Conservation (phyloP, 2,329 filamentous ascomycete species). For the Aspergillus sp. region DNA sequence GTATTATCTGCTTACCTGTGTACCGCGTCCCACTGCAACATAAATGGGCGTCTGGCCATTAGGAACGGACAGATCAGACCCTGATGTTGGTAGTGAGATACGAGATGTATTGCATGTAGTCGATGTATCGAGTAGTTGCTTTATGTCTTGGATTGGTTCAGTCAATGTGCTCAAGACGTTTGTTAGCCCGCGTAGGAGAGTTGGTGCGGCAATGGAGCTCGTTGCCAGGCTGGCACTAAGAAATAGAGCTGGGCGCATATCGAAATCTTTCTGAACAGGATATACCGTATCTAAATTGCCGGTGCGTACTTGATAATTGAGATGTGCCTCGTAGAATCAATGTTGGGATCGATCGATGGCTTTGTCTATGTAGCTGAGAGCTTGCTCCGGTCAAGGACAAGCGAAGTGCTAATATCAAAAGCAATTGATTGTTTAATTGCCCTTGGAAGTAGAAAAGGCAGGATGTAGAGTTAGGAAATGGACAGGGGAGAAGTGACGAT, state of each 20-base stretch:
- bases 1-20: conserved; percentile 38
- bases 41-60: conserved; percentile 61
- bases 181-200: conserved; percentile 30
- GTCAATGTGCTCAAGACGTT: conserved; percentile 36
- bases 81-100: conserved; percentile 39
- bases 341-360: no score
- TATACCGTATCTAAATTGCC: no score
- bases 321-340: no score
- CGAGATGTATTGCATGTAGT: conserved; percentile 29
- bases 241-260: conserved; percentile 16
- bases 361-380: no score
- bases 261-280: conserved; percentile 3
- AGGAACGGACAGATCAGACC: conserved; percentile 55
- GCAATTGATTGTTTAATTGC: no score
- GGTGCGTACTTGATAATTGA: no score
- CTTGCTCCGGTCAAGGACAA: no score
- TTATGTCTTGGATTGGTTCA: conserved; percentile 28
- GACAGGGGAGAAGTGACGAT: conserved; percentile 1
- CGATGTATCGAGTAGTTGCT: conserved; percentile 11
- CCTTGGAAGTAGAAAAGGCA: no score
- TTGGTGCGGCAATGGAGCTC: conserved; percentile 29
- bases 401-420: no score
- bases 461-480: not conserved
- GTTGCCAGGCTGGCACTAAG: conserved; percentile 25
- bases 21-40: conserved; percentile 79